These are phyloP conservation scores for Trametes cinnabarina DNA, from an alignment of 768 basidiomycete species.

Conservation along the genomic window DNA sequence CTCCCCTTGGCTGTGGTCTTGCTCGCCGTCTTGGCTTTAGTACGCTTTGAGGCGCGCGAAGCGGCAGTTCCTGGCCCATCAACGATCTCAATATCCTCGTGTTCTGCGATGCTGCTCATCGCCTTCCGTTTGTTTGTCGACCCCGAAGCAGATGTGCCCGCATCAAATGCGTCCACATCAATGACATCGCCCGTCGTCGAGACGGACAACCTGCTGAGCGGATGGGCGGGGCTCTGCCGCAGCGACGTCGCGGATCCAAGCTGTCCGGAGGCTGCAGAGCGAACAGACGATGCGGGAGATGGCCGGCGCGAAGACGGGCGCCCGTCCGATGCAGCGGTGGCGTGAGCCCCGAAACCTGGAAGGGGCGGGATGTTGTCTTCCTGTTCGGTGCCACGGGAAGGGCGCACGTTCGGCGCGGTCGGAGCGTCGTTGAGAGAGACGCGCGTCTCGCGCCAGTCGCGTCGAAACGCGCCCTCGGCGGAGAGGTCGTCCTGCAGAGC, in stretches of 20 bases:
- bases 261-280: conserved; percentile 28
- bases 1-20: conserved; percentile 23
- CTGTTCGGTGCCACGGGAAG: conserved; percentile 20
- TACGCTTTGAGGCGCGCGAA: conserved; percentile 24
- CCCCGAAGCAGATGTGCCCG: conserved; percentile 32
- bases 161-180: conserved; percentile 44
- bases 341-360: conserved; percentile 25
- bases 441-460: conserved; percentile 78
- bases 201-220: conserved; percentile 31
- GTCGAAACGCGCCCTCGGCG: conserved; percentile 61
- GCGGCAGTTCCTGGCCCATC: conserved; percentile 21
- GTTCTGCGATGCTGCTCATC: conserved; percentile 27
- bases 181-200: conserved; percentile 34
- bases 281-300: conserved; percentile 52
- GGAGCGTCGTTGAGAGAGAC: conserved; percentile 39
- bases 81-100: conserved; percentile 31
- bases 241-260: conserved; percentile 26
- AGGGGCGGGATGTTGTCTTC: conserved; percentile 31
- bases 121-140: conserved; percentile 51
- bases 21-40: conserved; percentile 20
- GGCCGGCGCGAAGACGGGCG: conserved; percentile 40
- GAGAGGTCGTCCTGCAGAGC: conserved; percentile 65
- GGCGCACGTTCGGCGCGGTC: conserved; percentile 2
- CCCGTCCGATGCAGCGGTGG: conserved; percentile 8
- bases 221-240: conserved; percentile 50